Conservation (phyloP, 208 protist genomes). For the Leishmania guyanensis region DNA sequence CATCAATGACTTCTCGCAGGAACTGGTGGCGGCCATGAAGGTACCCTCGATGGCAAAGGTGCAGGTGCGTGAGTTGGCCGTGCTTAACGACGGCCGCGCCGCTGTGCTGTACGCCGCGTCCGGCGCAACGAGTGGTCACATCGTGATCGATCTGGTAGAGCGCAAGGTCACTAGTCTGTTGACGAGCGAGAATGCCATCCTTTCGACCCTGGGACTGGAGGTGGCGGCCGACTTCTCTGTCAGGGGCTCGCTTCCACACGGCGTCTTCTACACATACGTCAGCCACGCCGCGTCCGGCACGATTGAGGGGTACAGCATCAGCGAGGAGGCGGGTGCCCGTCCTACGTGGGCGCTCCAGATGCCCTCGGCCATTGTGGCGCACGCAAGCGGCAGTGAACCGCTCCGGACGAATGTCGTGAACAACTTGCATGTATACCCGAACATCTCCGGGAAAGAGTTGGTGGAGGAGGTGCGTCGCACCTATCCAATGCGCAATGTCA, state of each 20-base stretch:
- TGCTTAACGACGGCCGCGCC: slow-evolving; percentile 28
- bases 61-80: slow-evolving; percentile 34
- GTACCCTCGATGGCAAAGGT: slow-evolving; percentile 52
- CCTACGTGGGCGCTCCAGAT: slow-evolving; percentile 66
- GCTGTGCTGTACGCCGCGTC: slow-evolving; percentile 23
- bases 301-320: slow-evolving; percentile 62
- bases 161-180: slow-evolving; percentile 8
- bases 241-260: slow-evolving; percentile 22
- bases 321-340: slow-evolving; percentile 24
- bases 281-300: slow-evolving; percentile 37
- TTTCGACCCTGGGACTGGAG: slow-evolving; percentile 31
- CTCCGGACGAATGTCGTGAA: slow-evolving; percentile 65
- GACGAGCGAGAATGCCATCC: slow-evolving; percentile 17
- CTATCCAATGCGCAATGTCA: slow-evolving; percentile 82
- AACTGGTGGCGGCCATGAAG: slow-evolving; percentile 39
- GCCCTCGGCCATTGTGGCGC: slow-evolving; percentile 66
- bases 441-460: slow-evolving; percentile 50
- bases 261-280: slow-evolving; percentile 47
- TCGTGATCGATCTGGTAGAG: slow-evolving; percentile 27
- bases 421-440: slow-evolving; percentile 78
- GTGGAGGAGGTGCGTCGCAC: slow-evolving; percentile 82
- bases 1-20: slow-evolving; percentile 57
- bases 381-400: slow-evolving; percentile 62
- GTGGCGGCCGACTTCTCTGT: slow-evolving; percentile 48
- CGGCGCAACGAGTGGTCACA: slow-evolving; percentile 18